Percentiles rank a stretch among this genome's conserved stretches.
These are phyloP conservation scores for Crucibulum cyathiforme DNA, from an alignment of 1,284 basidiomycete genomes.

Conservation along the genomic window DNA sequence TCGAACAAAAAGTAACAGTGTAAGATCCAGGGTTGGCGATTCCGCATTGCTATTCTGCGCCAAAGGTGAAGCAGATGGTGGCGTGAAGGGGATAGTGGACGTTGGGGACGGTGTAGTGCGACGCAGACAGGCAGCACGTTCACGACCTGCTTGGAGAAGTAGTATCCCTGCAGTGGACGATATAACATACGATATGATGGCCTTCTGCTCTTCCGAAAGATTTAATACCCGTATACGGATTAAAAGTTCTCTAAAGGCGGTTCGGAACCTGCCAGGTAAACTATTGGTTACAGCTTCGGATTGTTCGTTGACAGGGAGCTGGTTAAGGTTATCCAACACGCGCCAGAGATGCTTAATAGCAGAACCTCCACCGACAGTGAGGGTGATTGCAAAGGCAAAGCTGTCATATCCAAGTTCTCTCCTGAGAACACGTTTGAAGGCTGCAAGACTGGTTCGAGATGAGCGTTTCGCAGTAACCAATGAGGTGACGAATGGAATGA, in stretches of 20 bases:
- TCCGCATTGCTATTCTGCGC: conserved; percentile 17
- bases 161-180: conserved; percentile 62
- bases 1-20: conserved; percentile 70
- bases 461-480: conserved; percentile 24
- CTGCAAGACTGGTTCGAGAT: conserved; percentile 20
- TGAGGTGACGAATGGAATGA: conserved; percentile 57
- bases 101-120: conserved; percentile 9
- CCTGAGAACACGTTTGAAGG: conserved; percentile 50
- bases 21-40: conserved; percentile 71
- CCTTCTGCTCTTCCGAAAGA: conserved; percentile 48
- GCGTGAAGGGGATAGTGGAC: conserved; percentile 10
- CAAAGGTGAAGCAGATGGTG: background rate
- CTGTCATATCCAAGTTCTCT: conserved; percentile 65
- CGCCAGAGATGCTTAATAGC: conserved; percentile 54
- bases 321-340: conserved; percentile 27
- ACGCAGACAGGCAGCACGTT: conserved; percentile 31
- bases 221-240: conserved; percentile 5
- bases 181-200: conserved; percentile 63
- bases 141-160: conserved; percentile 59
- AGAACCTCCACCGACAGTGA: conserved; percentile 68
- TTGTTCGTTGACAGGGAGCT: background rate
- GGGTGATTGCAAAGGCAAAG: conserved; percentile 71
- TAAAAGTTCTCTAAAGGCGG: background rate
- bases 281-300: background rate
- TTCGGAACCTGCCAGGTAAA: no score